Base-by-base conservation (phyloP, 148 eudicot species). In the Camellia granthamiana region DNA sequence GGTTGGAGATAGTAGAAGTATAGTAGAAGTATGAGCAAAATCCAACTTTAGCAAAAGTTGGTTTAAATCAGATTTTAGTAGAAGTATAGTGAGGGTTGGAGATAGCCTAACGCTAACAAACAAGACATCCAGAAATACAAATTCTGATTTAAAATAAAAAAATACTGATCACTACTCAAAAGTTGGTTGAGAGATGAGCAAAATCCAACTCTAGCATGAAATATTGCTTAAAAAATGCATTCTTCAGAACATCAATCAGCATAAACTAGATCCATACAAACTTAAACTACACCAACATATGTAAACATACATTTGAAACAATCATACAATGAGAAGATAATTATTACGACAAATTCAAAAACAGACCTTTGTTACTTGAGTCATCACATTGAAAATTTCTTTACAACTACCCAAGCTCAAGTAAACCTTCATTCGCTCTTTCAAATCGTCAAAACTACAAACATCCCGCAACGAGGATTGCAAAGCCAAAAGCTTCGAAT, bases 381-480 rank as follows among this genome's bases (percentile, higher is more conserved):
- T 82, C 95, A 96, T 92, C 16, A 89, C 84, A 82, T 78, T 80
- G 47, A 96, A 90, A 55, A 96, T 87, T 80, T 96, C 97, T 79
- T 89, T 80, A 80, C 97, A 96, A 56, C 88, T 65, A 54, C 81
- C 92, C 69, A 91, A 87, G 67, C 92, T 91, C 92, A 96, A 80
- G 80, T 88, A 93, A 73, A 86, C 92, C 79, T 91, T 81, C 98
- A 96, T 88, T 55, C 99, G 88, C 80, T 85, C 87, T 79, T 89
- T 88, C 88, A 96, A 84, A 86, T 96, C 99, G n/a, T 93, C 98
- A 23, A 96, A 89, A 69, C 98, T 93, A 83, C 98, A 96, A 11
- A 96, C 88, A 18, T 96, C 95, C 68, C 68, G 76, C 85, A 96
- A 74, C 3, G 99, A 96, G 69, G 78, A 69, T 83, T 88, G 82